Percentiles rank a stretch among this genome's conserved stretches.
Evolutionary conservation across 202 grass and related monocot species (phyloP).

Genomic region (Carex sylvatica): DNA sequence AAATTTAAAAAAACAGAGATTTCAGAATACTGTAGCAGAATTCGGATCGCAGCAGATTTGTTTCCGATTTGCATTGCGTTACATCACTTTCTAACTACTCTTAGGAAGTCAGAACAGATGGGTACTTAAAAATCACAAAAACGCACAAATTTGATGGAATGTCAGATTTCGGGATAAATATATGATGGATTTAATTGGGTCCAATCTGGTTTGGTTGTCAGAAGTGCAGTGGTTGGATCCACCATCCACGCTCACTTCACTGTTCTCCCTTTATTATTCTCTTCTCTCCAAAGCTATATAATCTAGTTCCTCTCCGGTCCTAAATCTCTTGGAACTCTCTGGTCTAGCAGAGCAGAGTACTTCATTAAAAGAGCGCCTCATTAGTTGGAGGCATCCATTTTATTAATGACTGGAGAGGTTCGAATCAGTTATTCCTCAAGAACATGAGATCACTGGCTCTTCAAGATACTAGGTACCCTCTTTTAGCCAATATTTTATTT

Average conservation of each 20-base stretch:
- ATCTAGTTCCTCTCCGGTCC: not conserved
- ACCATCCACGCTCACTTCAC: slow-evolving; percentile 42
- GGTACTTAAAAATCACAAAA: slow-evolving; percentile 11
- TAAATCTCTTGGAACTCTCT: not conserved
- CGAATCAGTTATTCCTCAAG: not conserved
- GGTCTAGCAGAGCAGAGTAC: too few species aligned
- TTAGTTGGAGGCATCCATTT: not conserved
- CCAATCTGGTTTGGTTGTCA: slow-evolving; percentile 29
- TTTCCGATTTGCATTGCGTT: too few species aligned
- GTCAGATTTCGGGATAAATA: slow-evolving; percentile 13
- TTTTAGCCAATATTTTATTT: slow-evolving; percentile 5
- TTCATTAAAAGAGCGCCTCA: too few species aligned
- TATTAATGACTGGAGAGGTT: not conserved
- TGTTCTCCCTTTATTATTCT: slow-evolving; percentile 19
- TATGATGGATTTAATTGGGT: slow-evolving; percentile 21
- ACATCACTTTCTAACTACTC: slow-evolving; percentile 24
- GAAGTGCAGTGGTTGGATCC: slow-evolving; percentile 40
- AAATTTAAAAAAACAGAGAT: too few species aligned
- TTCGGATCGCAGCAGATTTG: too few species aligned
- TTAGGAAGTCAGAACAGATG: slow-evolving; percentile 18
- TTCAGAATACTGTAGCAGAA: too few species aligned
- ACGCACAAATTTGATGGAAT: slow-evolving; percentile 25
- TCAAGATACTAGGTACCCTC: slow-evolving; percentile 20
- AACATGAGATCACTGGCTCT: slow-evolving; percentile 9
- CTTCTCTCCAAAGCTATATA: not conserved